These are phyloP conservation scores for Apiospora koreana DNA, from an alignment of 2,329 filamentous ascomycete species.

Conservation along the genomic window DNA sequence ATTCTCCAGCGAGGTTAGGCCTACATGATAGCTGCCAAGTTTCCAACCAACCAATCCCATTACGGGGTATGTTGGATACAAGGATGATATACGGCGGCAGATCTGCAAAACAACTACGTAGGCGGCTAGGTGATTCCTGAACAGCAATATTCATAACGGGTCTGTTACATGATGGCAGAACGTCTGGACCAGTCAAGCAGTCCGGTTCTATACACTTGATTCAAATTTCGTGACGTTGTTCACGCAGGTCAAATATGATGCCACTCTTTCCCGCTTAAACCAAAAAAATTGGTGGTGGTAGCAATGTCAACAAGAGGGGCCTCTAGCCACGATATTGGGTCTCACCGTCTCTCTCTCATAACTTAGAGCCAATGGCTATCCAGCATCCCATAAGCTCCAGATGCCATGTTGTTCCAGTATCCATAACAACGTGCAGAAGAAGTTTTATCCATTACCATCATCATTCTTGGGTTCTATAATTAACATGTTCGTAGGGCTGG, in stretches of 20 bases:
- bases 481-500: neutral
- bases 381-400: neutral
- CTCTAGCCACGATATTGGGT: neutral
- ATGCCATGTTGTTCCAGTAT: neutral
- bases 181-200: neutral
- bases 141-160: neutral
- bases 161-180: neutral
- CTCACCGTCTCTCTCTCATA: neutral
- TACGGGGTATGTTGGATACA: neutral
- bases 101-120: constrained; percentile 1
- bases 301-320: neutral
- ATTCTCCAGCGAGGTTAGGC: neutral
- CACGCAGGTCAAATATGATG: neutral
- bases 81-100: neutral
- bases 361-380: neutral
- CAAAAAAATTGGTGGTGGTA: neutral
- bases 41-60: neutral
- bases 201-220: neutral
- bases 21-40: neutral
- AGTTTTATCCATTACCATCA: neutral
- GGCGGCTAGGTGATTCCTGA: neutral
- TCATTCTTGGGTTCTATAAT: neutral
- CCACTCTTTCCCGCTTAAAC: neutral
- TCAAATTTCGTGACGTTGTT: neutral
- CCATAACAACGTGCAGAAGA: neutral